Evolutionary conservation across 2,329 filamentous ascomycete genomes (phyloP), one percentile per base, ranked within the genome.

Genomic region (Curvularia hawaiiensis): DNA sequence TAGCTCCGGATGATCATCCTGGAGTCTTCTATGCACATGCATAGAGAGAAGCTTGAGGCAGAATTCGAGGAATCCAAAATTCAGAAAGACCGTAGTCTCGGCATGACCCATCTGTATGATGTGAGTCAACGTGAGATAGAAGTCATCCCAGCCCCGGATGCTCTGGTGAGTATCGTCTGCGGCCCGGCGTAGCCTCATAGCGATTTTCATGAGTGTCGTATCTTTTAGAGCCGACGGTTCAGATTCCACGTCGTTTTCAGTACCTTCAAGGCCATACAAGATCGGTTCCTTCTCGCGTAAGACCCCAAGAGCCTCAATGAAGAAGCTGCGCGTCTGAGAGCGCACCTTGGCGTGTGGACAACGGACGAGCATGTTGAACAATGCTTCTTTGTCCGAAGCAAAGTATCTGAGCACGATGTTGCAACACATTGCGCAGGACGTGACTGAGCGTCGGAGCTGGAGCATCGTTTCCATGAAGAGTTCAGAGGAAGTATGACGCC

Each of bases 401-500:
- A 90, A 84, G 79, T 90, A 92, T 44, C 84, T 78, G 52, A 90
- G 82, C 45, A 87, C 81, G 10, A 84, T 80, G 50, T 83, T 74
- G 51, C 85, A 85, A 69, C 88, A 90, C 16, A 51, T 80, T 68
- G 68, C 46, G 47, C 74, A 77, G 22, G 80, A 77, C 59, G 84
- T 86, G 18, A 85, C 82, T 35, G 85, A 79, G 20, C 78, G 79
- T 12, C 79, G 75, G 14, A 90, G 70, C 26, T 86, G 78, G 2
- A 72, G 70, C 50, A 85, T 79, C 51, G 89, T 85, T 9, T 77
- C 72, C 1, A 83, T 80, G 38, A 90, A 87, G 41, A 89, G 84
- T 0, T 87, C 83, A 2, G 85, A 71, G 40, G 92, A 89, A 72
- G 90, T 91, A 4, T 85, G 83, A 55, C 91, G 85, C 45, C 89